These are phyloP conservation scores for Mortierella sp. DNA, from an alignment of 371 early-diverging fungal genomes.

Conservation along the genomic window DNA sequence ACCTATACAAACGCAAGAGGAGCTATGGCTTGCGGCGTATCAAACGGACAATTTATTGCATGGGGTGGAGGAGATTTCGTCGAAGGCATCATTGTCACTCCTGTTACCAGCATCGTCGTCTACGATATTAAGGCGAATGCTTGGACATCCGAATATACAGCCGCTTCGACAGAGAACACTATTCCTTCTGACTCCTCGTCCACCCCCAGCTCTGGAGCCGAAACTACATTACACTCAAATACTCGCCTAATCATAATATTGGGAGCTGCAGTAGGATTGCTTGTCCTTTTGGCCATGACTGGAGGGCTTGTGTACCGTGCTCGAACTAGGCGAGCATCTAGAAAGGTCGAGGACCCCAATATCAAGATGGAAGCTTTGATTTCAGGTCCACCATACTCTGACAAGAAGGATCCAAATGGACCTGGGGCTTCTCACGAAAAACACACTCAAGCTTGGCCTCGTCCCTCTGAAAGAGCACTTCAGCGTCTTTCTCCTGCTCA, in stretches of 20 bases:
- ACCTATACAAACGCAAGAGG: not conserved
- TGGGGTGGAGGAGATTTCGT: too few relatives aligned
- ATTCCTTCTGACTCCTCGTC: not conserved
- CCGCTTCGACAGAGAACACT: too few relatives aligned
- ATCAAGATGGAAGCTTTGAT: not conserved
- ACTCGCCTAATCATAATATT: not conserved
- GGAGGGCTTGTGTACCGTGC: not conserved
- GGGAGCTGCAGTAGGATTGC: not conserved
- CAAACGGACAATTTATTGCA: not conserved
- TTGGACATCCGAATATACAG: not conserved
- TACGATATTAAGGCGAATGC: not conserved
- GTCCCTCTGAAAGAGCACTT: not conserved
- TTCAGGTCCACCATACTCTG: not conserved
- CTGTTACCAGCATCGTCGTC: not conserved
- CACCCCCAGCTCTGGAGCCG: not conserved
- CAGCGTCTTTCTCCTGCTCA: not conserved
- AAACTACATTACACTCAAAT: not conserved
- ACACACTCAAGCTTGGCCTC: not conserved
- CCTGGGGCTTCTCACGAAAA: not conserved
- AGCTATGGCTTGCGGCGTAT: conserved; percentile 3
- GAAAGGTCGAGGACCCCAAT: not conserved
- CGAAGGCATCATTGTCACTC: too few relatives aligned
- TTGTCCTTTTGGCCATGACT: not conserved
- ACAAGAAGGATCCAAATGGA: not conserved
- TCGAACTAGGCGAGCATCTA: not conserved